These are phyloP conservation scores for Neospermospora avenae DNA, from an alignment of 2,329 filamentous ascomycete species.

Conservation along the genomic window DNA sequence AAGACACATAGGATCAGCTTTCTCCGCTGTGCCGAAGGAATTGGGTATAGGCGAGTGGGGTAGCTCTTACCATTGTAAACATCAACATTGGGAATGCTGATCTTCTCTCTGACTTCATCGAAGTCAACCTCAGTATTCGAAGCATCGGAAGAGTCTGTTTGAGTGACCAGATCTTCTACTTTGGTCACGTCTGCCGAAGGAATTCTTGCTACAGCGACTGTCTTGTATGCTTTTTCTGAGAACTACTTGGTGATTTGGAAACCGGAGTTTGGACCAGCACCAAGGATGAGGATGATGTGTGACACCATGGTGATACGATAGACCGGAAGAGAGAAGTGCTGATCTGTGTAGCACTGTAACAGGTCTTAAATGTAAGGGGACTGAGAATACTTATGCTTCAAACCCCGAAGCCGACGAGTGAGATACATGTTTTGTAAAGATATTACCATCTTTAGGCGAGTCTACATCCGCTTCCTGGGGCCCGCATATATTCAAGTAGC, in stretches of 20 bases:
- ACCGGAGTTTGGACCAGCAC: constrained; percentile 41
- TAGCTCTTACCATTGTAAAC: constrained; percentile 40
- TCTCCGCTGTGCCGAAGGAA: too few species aligned
- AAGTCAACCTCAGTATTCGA: constrained; percentile 38
- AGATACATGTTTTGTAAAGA: too few species aligned
- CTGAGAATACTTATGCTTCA: too few species aligned
- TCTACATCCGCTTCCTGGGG: too few species aligned
- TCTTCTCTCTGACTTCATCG: constrained; percentile 35
- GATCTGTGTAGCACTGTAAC: too few species aligned
- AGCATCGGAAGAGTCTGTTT: constrained; percentile 38
- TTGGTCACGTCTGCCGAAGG: constrained; percentile 27
- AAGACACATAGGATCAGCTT: too few species aligned
- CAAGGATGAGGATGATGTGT: constrained; percentile 39
- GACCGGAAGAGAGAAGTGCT: neutral
- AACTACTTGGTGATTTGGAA: constrained; percentile 37
- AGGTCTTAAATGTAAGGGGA: neutral
- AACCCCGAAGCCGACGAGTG: too few species aligned
- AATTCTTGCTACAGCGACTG: constrained; percentile 37
- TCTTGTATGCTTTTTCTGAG: constrained; percentile 41
- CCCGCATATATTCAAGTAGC: neutral
- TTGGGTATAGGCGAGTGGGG: too few species aligned
- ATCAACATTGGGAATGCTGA: constrained; percentile 41
- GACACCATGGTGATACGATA: constrained; percentile 9
- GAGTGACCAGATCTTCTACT: constrained; percentile 36
- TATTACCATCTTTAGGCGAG: too few species aligned